phyloP scores from a whole-genome alignment of 345 rosid species.

The Pseudoturritis turrita region DNA sequence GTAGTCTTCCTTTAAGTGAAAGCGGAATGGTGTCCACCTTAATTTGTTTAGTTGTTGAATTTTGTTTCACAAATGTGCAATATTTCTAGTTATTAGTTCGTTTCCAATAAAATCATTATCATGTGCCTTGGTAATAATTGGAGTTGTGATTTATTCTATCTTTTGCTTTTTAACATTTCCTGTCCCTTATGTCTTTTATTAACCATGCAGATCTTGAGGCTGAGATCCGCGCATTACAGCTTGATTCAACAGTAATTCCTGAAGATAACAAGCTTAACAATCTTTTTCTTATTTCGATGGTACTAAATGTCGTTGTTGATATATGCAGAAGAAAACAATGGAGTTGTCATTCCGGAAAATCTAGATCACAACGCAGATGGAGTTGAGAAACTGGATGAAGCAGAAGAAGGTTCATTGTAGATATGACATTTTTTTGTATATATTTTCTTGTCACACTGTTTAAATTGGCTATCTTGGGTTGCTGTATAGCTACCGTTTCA shows the following conservation, averaged over 20 bases:
- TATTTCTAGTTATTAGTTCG: background rate
- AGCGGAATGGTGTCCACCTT: background rate
- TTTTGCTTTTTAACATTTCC: background rate
- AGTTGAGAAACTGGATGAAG: conserved; percentile 15
- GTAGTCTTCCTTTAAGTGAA: background rate
- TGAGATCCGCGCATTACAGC: conserved; percentile 35
- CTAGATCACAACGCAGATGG: background rate
- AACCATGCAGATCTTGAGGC: conserved; percentile 32
- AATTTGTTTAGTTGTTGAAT: background rate
- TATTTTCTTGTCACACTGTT: background rate
- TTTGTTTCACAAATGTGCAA: background rate
- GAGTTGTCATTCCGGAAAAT: conserved; percentile 3
- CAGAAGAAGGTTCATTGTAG: conserved; percentile 20
- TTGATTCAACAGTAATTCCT: conserved; percentile 27
- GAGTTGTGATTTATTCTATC: background rate
- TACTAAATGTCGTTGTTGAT: background rate
- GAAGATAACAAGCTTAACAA: background rate
- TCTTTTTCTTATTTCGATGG: background rate
- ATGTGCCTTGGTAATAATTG: background rate
- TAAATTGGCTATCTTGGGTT: background rate
- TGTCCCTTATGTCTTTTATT: background rate
- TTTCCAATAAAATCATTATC: background rate
- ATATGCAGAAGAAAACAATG: conserved; percentile 22
- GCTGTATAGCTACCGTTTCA: background rate
- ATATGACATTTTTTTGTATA: background rate